These are phyloP conservation scores for Xylaria sp. DNA, from an alignment of 2,329 filamentous ascomycete genomes.

Conservation along the genomic window DNA sequence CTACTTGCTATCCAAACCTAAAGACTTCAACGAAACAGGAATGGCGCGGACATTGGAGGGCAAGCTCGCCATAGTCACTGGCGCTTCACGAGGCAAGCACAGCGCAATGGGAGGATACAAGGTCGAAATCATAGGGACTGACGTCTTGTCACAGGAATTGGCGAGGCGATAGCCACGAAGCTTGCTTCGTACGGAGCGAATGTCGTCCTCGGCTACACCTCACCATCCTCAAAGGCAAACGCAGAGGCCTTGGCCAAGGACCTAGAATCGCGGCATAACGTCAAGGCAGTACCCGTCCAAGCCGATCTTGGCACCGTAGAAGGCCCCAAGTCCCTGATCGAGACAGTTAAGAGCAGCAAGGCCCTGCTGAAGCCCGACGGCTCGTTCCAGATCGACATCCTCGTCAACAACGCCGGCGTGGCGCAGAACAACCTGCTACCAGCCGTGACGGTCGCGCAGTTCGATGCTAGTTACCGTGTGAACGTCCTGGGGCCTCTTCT, in stretches of 20 bases:
- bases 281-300: conserved; percentile 71
- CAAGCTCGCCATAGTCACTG: conserved; percentile 82
- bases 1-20: neutral
- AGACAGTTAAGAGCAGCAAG: conserved; percentile 65
- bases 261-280: conserved; percentile 66
- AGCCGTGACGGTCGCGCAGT: conserved; percentile 70
- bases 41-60: conserved; percentile 66
- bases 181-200: conserved; percentile 77
- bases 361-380: conserved; percentile 52
- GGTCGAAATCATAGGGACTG: neutral
- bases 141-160: conserved; percentile 69
- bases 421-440: conserved; percentile 72
- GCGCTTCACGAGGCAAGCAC: conserved; percentile 75
- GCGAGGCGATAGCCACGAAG: conserved; percentile 70
- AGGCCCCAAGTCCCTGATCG: conserved; percentile 69
- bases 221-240: conserved; percentile 50
- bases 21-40: neutral
- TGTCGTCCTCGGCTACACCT: conserved; percentile 76
- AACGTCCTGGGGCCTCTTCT: conserved; percentile 86
- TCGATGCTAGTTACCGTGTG: conserved; percentile 77
- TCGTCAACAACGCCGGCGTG: conserved; percentile 87
- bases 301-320: conserved; percentile 74
- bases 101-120: neutral
- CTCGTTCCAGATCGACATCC: conserved; percentile 78
- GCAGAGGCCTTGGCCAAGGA: conserved; percentile 71